Evolutionary conservation across 2,329 filamentous ascomycete species (phyloP).

Genomic region (Beauveria varroae): DNA sequence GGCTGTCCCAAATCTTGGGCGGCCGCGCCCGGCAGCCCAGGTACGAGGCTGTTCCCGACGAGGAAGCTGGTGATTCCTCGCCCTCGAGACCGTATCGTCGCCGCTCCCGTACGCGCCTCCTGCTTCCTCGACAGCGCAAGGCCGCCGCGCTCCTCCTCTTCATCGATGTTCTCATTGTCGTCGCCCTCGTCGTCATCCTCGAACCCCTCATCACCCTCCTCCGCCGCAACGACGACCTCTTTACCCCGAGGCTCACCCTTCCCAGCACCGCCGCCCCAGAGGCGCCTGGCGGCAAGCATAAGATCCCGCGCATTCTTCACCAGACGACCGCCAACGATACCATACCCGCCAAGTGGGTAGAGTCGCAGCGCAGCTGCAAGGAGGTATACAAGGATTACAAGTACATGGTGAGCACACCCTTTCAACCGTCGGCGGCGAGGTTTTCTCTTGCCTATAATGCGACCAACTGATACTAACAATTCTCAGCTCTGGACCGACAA

Average conservation of each 20-base stretch:
- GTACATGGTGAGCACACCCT: slow-evolving; percentile 51
- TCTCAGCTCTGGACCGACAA: slow-evolving; percentile 64
- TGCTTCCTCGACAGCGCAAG: slow-evolving; percentile 12
- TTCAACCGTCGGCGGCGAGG: not conserved
- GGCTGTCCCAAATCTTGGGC: slow-evolving; percentile 2
- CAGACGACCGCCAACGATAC: slow-evolving; percentile 65
- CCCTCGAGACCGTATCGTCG: slow-evolving; percentile 5
- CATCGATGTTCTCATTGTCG: slow-evolving; percentile 55
- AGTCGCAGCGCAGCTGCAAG: slow-evolving; percentile 58
- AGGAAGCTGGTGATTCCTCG: slow-evolving; percentile 3
- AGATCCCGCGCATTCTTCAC: slow-evolving; percentile 69
- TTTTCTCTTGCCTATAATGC: not conserved
- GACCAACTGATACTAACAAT: not conserved
- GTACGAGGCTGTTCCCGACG: slow-evolving; percentile 5
- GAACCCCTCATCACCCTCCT: slow-evolving; percentile 66
- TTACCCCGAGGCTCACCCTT: slow-evolving; percentile 20
- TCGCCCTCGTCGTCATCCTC: slow-evolving; percentile 57
- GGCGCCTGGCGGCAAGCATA: slow-evolving; percentile 61
- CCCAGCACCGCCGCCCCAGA: slow-evolving; percentile 46
- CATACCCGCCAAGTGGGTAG: slow-evolving; percentile 59
- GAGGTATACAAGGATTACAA: slow-evolving; percentile 64
- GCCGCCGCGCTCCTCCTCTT: slow-evolving; percentile 50
- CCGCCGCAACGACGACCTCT: slow-evolving; percentile 33
- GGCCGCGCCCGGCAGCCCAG: not conserved
- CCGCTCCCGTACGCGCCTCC: slow-evolving; percentile 6